Evolutionary conservation across 768 basidiomycete species (phyloP).

Genomic region (Suillus decipiens): DNA sequence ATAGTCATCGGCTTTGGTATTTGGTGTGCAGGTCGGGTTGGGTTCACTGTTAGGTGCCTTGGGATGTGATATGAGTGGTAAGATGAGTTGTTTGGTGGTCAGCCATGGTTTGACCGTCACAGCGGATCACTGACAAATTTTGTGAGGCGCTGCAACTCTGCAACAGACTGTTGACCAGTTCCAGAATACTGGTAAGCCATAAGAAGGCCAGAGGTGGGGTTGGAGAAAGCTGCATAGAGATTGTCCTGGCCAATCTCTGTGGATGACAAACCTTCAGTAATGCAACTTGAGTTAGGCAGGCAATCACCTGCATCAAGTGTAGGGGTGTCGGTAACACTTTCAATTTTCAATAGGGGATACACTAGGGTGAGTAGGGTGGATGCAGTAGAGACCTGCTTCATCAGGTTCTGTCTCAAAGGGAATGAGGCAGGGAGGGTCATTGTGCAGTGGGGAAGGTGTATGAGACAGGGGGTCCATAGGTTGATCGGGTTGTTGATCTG

Average conservation of each 20-base stretch:
- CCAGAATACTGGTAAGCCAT: slow-evolving; percentile 34
- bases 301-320: background rate
- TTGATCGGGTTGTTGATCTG: no score
- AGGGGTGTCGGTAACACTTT: slow-evolving; percentile 2
- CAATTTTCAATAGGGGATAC: background rate
- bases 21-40: no score
- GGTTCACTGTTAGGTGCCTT: no score
- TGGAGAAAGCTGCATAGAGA: slow-evolving; percentile 19
- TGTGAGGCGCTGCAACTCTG: slow-evolving; percentile 28
- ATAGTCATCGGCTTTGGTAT: no score
- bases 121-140: slow-evolving; percentile 22
- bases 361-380: slow-evolving; percentile 9
- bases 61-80: no score
- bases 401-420: background rate
- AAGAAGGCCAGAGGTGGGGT: slow-evolving; percentile 26
- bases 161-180: slow-evolving; percentile 28
- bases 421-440: background rate
- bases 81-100: no score
- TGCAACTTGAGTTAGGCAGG: background rate
- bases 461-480: background rate
- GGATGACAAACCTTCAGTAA: background rate
- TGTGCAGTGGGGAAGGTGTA: background rate
- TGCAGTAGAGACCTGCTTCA: slow-evolving; percentile 5
- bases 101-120: no score
- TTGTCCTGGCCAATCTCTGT: background rate